These are phyloP conservation scores for Saturnispora saitoi DNA, from an alignment of 805 yeast genomes.

Conservation along the genomic window DNA sequence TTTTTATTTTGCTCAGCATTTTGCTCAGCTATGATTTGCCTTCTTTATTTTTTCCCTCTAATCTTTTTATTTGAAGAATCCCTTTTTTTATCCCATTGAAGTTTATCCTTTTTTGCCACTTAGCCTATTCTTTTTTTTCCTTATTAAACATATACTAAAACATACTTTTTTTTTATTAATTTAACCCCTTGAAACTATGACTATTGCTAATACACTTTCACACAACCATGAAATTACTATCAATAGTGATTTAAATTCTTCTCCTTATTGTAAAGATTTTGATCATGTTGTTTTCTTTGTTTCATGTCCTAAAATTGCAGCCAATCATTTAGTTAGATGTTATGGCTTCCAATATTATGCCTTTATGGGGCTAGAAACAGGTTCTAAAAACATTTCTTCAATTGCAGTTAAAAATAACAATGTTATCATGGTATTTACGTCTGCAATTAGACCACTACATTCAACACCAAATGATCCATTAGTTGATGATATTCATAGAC, in stretches of 20 bases:
- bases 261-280: conserved; percentile 31
- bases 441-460: conserved; percentile 28
- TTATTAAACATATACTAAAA: not conserved
- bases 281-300: conserved; percentile 64
- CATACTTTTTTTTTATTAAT: not conserved
- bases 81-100: too few species aligned
- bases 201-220: not conserved
- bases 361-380: conserved; percentile 60
- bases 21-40: too few species aligned
- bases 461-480: conserved; percentile 10
- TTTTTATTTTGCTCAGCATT: too few species aligned
- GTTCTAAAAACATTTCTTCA: conserved; percentile 43
- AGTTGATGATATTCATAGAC: conserved; percentile 33
- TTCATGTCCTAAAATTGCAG: conserved; percentile 61
- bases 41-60: too few species aligned
- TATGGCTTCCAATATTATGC: conserved; percentile 63
- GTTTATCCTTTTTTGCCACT: not conserved
- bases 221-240: conserved; percentile 4
- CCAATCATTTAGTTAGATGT: conserved; percentile 42
- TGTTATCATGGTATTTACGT: conserved; percentile 41
- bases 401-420: conserved; percentile 55
- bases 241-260: not conserved
- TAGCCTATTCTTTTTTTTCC: not conserved
- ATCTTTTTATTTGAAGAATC: too few species aligned
- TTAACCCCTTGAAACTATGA: not conserved